These are phyloP conservation scores for Aspergillus ellipticus DNA, from an alignment of 495 filamentous ascomycete genomes.

Conservation along the genomic window DNA sequence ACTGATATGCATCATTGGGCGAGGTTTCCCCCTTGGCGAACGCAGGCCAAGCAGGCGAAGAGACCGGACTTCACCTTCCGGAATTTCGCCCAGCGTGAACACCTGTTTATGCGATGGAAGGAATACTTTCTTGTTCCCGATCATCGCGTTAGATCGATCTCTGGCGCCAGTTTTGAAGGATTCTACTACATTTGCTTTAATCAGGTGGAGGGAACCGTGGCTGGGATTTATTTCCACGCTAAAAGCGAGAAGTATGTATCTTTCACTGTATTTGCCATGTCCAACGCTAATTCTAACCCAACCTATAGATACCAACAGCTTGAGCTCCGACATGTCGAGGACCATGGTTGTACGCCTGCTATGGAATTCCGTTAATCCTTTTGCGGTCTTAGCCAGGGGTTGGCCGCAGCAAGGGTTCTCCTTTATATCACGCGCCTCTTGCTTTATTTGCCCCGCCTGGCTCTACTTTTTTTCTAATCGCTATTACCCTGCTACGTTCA, in stretches of 20 bases:
- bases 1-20: slow-evolving; percentile 93
- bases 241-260: slow-evolving; percentile 87
- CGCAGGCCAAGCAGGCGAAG: slow-evolving; percentile 70
- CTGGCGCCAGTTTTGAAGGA: slow-evolving; percentile 93
- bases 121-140: slow-evolving; percentile 97
- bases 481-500: neutral
- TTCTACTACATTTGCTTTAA: slow-evolving; percentile 99
- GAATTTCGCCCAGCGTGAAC: slow-evolving; percentile 69
- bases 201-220: slow-evolving; percentile 77
- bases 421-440: neutral
- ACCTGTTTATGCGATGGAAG: slow-evolving; percentile 99
- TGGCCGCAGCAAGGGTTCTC: neutral
- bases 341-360: slow-evolving; percentile 79
- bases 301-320: slow-evolving; percentile 81
- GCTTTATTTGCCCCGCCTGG: neutral
- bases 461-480: neutral
- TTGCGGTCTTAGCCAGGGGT: neutral
- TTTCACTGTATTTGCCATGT: neutral
- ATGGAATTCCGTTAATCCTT: slow-evolving; percentile 82
- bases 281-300: slow-evolving; percentile 7
- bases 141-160: slow-evolving; percentile 83
- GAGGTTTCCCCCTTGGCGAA: slow-evolving; percentile 82
- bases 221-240: slow-evolving; percentile 95
- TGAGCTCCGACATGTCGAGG: slow-evolving; percentile 80
- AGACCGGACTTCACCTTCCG: slow-evolving; percentile 70